Base-by-base conservation (phyloP, 805 yeast species). In the Cyberlindnera lachancei region DNA sequence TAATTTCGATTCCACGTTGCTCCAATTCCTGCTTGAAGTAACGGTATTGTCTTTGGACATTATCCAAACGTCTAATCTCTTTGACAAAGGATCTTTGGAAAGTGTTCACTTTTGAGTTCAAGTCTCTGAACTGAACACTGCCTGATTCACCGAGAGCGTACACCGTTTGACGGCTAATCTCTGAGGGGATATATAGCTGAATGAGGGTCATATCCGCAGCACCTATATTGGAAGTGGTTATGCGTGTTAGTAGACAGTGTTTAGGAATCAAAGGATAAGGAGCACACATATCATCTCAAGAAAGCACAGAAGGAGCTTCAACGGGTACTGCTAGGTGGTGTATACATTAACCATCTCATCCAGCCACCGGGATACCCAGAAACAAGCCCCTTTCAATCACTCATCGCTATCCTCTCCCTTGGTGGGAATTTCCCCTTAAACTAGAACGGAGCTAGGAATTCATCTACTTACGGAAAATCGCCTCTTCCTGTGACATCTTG, bases 131-230 rank as follows among this genome's bases (percentile, higher is more conserved):
- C 55, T 94, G 96, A 18, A 92, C 74, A 38, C 75, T 62, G 21
- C 95, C 94, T 50, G 85, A 65, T 50, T 85, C 84, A 12, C 98
- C 99, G 25, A 92, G 64, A 20, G 85, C 75, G 38, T 86, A 77
- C 17, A 88, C 81, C 32, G 87, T 74, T 39, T 86, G 94, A 42
- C 96, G 69, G 12, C 94, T 73, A 27, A 86, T 80, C 63, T 92
- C 99, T 16, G 86, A 79, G 8, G 98, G 92, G 38, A 92, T 77
- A 58, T 84, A 92, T 47, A 92, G 69, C 65, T 92, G 97, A 31
- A 90, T 83, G 50, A 94, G 71, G 32, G 95, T 75, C 97, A 92
- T 92, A 54, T 86, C 95, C 81, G 97, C 97, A 40, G 97, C 85
- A 68, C 96, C 56, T 51, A 18, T 15, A n/a, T n/a, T n/a, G n/a